Evolutionary conservation across 148 eudicot genomes (phyloP).

Genomic region (Fagopyrum esculentum): DNA sequence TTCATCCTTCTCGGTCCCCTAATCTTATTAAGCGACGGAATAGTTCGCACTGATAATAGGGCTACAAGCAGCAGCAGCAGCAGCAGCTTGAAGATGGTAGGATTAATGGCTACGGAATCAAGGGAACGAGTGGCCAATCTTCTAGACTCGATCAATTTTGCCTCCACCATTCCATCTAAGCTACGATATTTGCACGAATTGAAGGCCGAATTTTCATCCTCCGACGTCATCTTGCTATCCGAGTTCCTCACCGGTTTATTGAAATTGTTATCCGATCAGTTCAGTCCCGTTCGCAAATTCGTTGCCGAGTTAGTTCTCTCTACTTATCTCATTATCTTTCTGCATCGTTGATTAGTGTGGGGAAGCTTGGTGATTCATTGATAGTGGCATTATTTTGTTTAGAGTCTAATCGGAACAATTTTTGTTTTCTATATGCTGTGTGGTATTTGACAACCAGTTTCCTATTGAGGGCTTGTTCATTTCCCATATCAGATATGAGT

Average conservation of each 20-base stretch:
- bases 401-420: background rate
- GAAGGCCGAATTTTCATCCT: slow-evolving; percentile 28
- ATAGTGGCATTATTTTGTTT: background rate
- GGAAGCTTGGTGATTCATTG: background rate
- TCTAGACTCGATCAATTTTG: slow-evolving; percentile 36
- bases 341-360: background rate
- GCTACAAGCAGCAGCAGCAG: slow-evolving; percentile 4
- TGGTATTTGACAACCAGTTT: background rate
- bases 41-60: background rate
- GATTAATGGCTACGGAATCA: slow-evolving; percentile 34
- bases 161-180: slow-evolving; percentile 41
- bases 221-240: slow-evolving; percentile 26
- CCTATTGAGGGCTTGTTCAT: no score
- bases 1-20: background rate
- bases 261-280: slow-evolving; percentile 42
- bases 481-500: no score
- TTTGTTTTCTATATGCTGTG: background rate
- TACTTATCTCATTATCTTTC: background rate
- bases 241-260: slow-evolving; percentile 44
- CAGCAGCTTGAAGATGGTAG: slow-evolving; percentile 37
- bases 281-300: slow-evolving; percentile 64
- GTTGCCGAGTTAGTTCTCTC: slow-evolving; percentile 39
- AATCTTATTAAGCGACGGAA: background rate
- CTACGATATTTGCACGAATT: slow-evolving; percentile 42
- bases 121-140: slow-evolving; percentile 37